Base-by-base conservation (phyloP, 2,329 filamentous ascomycete species). In the Elsinoe perseae region DNA sequence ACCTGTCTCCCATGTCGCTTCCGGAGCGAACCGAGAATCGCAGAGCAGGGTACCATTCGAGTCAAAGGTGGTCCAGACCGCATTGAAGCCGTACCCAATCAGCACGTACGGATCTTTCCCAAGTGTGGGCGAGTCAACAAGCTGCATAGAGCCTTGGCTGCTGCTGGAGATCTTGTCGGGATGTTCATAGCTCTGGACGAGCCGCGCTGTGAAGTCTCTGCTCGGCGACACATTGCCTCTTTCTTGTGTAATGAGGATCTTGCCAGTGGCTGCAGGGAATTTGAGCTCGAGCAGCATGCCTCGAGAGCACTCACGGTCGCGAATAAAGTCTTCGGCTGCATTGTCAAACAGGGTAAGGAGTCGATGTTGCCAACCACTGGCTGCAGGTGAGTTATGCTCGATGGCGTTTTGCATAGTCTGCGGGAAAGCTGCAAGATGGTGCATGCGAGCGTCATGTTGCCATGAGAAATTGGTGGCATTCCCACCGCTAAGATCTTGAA, bases 381-480 rank as follows among this genome's bases (percentile, higher is more conserved):
- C 16, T 4, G 16, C 23, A 7, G 25, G 8, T 2, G 30, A 4
- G 18, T 59, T 20, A 8, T 53, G 54, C 0, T 62, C 53, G 3
- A 62, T 53, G 21, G 56, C 16, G 21, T 59, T 21, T 30, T 16
- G 20, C 28, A 62, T 56, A 27, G 59, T 54, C 36, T 59, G 34
- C 78, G 66, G 16, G 73, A 75, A 57, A 77, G 72, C 18, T 73
- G 64, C 53, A 76, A 76, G 38, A 75, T 70, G 2, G 70, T 65
- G 9, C 28, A 72, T 72, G 53, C 69, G 72, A 0, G 75, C 77
- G 59, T 80, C 70, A 58, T 80, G 78, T 63, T 81, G 78, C 61
- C 73, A 80, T 36, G 70, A 69, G 55, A 75, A 75, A 6, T 61
- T 62, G 12, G 62, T 64, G 4, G 64, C 64, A 20, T 61, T 30